A percentile compares a stretch with the other conserved stretches of the same genome.
Evolutionary conservation across 148 eudicot genomes (phyloP).

Genomic region (Limonium bicolor): DNA sequence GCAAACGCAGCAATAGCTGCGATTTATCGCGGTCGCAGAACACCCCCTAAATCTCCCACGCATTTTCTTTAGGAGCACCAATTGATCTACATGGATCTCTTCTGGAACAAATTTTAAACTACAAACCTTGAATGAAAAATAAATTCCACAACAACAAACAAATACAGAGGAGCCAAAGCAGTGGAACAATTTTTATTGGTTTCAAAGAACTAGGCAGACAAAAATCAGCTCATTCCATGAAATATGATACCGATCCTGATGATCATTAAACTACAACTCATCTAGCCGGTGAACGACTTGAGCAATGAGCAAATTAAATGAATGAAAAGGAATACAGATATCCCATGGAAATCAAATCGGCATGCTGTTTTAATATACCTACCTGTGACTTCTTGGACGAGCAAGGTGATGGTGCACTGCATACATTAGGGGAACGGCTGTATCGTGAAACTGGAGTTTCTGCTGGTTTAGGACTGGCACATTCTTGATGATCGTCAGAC

Average conservation of each 20-base stretch:
- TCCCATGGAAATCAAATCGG: neutral
- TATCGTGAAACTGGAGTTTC: constrained; percentile 20
- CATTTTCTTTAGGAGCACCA: no score
- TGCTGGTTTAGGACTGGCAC: constrained; percentile 18
- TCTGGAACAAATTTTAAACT: no score
- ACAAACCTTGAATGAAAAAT: no score
- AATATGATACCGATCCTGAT: no score
- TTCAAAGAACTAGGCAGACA: neutral
- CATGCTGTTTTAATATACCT: neutral
- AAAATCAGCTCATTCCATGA: no score
- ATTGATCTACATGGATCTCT: no score
- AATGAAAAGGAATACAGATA: neutral
- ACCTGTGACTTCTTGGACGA: constrained; percentile 38
- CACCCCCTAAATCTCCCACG: no score
- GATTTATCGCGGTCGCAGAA: no score
- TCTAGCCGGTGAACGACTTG: neutral
- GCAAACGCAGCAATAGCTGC: no score
- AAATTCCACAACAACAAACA: no score
- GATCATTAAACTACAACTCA: neutral
- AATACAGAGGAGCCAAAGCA: no score
- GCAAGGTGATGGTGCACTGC: constrained; percentile 26
- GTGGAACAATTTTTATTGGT: neutral
- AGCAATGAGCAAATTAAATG: neutral
- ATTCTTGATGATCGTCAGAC: constrained; percentile 23
- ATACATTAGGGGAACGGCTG: constrained; percentile 17